These are phyloP conservation scores for Cladosporium austrohemisphaericum DNA, from an alignment of 2,329 filamentous ascomycete species.

Conservation along the genomic window DNA sequence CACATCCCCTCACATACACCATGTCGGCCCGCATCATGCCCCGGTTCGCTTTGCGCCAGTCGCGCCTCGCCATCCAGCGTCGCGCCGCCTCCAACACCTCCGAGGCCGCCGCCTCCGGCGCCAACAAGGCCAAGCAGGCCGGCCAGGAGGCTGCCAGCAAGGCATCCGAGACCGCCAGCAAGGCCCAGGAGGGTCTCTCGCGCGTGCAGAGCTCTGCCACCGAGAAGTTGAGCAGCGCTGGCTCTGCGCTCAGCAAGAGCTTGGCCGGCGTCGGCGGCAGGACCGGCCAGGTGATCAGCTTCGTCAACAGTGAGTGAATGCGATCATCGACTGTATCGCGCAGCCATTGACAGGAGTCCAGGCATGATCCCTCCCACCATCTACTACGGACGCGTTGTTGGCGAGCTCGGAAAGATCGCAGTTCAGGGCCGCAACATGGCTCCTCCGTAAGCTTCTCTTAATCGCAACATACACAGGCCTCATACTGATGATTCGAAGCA, in stretches of 20 bases:
- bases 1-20: conserved; percentile 20
- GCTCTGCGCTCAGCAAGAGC: conserved; percentile 61
- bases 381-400: conserved; percentile 87
- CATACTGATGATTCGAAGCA: conserved; percentile 49
- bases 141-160: conserved; percentile 49
- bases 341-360: conserved; percentile 37
- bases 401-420: conserved; percentile 84
- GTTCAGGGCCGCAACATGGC: conserved; percentile 86
- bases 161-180: conserved; percentile 52
- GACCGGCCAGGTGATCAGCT: conserved; percentile 71
- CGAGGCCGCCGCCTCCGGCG: conserved; percentile 41
- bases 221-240: conserved; percentile 69
- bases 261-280: conserved; percentile 77
- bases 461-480: neutral
- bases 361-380: conserved; percentile 79
- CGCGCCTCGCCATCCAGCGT: conserved; percentile 40
- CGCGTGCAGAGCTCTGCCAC: conserved; percentile 77
- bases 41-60: conserved; percentile 44
- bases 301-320: conserved; percentile 73
- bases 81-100: conserved; percentile 50
- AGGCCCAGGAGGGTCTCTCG: conserved; percentile 79
- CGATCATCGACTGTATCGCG: neutral
- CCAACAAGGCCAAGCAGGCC: conserved; percentile 43
- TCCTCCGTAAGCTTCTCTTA: conserved; percentile 72
- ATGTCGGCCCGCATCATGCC: conserved; percentile 49